Percentiles rank a stretch among this genome's conserved stretches.
Conservation (phyloP, 805 yeast genomes). For the Danielia oregonensis region DNA sequence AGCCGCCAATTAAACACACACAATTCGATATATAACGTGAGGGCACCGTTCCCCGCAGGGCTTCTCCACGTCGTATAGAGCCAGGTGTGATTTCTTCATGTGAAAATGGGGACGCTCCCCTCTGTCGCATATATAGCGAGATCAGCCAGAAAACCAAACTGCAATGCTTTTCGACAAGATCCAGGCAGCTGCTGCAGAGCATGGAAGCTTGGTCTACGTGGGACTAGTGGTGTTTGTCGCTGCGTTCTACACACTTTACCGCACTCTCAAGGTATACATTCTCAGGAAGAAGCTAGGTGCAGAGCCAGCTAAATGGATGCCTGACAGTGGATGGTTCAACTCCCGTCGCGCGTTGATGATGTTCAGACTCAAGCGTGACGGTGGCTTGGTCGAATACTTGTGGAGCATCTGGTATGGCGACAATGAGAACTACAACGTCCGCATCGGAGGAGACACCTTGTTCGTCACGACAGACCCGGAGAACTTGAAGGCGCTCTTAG, state of each 20-base stretch:
- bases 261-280: not conserved
- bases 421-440: constrained; percentile 7
- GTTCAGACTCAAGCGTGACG: constrained; percentile 4
- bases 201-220: not conserved
- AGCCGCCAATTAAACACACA: too few relatives aligned
- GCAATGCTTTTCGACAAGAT: too few relatives aligned
- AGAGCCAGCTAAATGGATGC: not conserved
- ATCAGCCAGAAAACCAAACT: too few relatives aligned
- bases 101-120: too few relatives aligned
- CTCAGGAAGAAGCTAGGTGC: constrained; percentile 1
- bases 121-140: too few relatives aligned
- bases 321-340: not conserved
- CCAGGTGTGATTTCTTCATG: too few relatives aligned
- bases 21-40: too few relatives aligned
- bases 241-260: not conserved
- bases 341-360: not conserved
- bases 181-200: too few relatives aligned
- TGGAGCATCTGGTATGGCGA: constrained; percentile 7
- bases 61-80: too few relatives aligned
- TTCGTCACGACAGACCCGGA: constrained; percentile 31
- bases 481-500: constrained; percentile 34
- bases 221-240: not conserved
- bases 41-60: too few relatives aligned
- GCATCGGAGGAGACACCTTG: constrained; percentile 2
- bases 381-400: constrained; percentile 6